A percentile compares a stretch with the other conserved stretches of the same genome.
Conservation (phyloP, 805 yeast genomes). For the Yamadazyma scolyti region DNA sequence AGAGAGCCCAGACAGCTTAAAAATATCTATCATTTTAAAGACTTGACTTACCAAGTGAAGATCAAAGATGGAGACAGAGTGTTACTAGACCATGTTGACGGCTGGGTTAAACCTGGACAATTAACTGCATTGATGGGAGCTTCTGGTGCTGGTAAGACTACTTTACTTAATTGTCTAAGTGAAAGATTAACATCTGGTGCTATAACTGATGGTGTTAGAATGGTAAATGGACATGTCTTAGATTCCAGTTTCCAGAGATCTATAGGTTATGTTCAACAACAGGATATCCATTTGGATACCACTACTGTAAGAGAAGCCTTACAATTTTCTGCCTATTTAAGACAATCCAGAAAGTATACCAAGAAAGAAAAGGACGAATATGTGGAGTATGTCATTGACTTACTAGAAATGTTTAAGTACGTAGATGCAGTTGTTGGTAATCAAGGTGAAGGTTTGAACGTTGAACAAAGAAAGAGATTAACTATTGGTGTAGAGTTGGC, state of each 20-base stretch:
- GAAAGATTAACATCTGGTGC: conserved; percentile 69
- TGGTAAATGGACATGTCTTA: conserved; percentile 64
- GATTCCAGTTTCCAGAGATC: conserved; percentile 68
- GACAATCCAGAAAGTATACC: conserved; percentile 61
- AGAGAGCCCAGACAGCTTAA: conserved; percentile 1
- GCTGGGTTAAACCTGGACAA: conserved; percentile 78
- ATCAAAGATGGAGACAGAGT: conserved; percentile 34
- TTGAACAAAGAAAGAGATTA: conserved; percentile 37
- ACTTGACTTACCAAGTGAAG: conserved; percentile 33
- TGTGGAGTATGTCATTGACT: conserved; percentile 62
- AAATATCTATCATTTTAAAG: conserved; percentile 34
- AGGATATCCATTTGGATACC: conserved; percentile 66
- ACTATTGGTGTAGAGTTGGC: conserved; percentile 39
- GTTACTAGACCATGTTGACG: conserved; percentile 43
- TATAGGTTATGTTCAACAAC: conserved; percentile 79
- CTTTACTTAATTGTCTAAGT: conserved; percentile 66
- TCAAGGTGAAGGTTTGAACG: conserved; percentile 57
- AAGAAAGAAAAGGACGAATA: conserved; percentile 57
- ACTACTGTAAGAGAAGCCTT: conserved; percentile 73
- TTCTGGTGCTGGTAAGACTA: conserved; percentile 84
- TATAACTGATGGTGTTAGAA: conserved; percentile 57
- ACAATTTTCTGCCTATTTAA: conserved; percentile 63
- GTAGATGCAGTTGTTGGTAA: conserved; percentile 77
- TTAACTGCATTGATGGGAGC: conserved; percentile 81
- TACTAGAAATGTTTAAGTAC: conserved; percentile 65